Evolutionary conservation across 2,329 filamentous ascomycete species (phyloP).

Genomic region (Furcasterigmium sp.): DNA sequence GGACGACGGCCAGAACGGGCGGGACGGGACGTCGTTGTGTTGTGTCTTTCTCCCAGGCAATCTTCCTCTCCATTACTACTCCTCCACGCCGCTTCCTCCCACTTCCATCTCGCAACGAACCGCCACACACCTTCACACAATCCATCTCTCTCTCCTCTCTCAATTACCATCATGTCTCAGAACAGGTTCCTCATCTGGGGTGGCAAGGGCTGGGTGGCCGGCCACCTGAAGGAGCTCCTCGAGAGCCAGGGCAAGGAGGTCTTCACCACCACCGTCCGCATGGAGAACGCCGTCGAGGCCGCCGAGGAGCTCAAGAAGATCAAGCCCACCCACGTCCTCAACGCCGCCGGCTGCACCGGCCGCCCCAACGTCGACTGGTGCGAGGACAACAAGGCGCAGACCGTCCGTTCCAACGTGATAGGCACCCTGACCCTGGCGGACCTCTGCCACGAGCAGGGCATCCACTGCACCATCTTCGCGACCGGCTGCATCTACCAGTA

Average conservation of each 20-base stretch:
- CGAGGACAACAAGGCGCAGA: constrained; percentile 63
- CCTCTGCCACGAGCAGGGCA: constrained; percentile 49
- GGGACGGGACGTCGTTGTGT: too few species aligned
- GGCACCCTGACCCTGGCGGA: constrained; percentile 60
- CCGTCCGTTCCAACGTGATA: constrained; percentile 61
- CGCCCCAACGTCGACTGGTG: constrained; percentile 68
- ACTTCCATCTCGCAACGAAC: too few species aligned
- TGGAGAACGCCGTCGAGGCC: constrained; percentile 58
- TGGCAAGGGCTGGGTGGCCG: constrained; percentile 57
- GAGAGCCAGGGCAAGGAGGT: constrained; percentile 56
- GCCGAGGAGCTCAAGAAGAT: constrained; percentile 49
- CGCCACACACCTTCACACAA: too few species aligned
- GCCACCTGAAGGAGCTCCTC: constrained; percentile 54
- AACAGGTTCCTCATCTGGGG: constrained; percentile 60
- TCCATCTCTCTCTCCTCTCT: too few species aligned
- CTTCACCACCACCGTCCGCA: constrained; percentile 55
- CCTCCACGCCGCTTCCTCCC: too few species aligned
- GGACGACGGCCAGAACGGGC: too few species aligned
- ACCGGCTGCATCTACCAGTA: constrained; percentile 66
- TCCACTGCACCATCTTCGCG: constrained; percentile 62
- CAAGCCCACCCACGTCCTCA: constrained; percentile 62
- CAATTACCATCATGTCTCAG: constrained; percentile 16
- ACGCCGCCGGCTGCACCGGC: constrained; percentile 61
- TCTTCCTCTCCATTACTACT: too few species aligned
- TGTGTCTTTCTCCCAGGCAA: too few species aligned